phyloP scores from a whole-genome alignment of 2,329 filamentous ascomycete species.

The Curvularia sp. region DNA sequence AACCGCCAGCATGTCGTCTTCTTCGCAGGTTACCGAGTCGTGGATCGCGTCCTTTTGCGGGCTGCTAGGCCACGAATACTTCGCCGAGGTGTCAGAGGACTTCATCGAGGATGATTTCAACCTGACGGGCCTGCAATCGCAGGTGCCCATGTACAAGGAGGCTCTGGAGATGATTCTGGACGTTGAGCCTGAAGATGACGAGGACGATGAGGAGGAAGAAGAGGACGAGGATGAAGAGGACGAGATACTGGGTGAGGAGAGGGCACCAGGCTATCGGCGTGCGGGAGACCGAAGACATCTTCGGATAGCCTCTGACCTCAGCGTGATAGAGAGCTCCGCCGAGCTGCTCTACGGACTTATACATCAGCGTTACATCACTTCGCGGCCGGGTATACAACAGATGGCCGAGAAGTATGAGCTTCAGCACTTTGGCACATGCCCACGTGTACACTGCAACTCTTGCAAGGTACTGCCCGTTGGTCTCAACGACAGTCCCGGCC shows the following conservation, averaged over 20 bases:
- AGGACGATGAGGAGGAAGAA: slow-evolving; percentile 77
- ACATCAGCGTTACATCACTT: slow-evolving; percentile 98
- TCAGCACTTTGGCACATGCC: slow-evolving; percentile 93
- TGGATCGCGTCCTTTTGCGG: slow-evolving; percentile 99
- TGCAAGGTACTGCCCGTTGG: slow-evolving; percentile 92
- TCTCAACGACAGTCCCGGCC: slow-evolving; percentile 90
- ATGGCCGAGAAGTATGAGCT: slow-evolving; percentile 99
- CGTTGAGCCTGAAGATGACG: slow-evolving; percentile 93
- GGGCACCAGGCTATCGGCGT: slow-evolving; percentile 62
- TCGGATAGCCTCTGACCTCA: slow-evolving; percentile 89
- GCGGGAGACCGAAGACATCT: slow-evolving; percentile 70
- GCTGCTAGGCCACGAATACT: slow-evolving; percentile 95
- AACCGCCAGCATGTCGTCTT: slow-evolving; percentile 59
- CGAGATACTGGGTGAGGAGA: slow-evolving; percentile 56
- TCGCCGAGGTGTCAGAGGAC: slow-evolving; percentile 97
- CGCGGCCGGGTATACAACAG: slow-evolving; percentile 92
- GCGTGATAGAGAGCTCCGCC: slow-evolving; percentile 95
- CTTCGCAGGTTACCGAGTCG: slow-evolving; percentile 73
- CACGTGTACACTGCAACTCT: slow-evolving; percentile 90
- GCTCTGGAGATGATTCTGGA: slow-evolving; percentile 99
- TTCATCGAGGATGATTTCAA: slow-evolving; percentile 99
- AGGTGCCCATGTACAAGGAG: slow-evolving; percentile 99
- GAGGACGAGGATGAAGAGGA: slow-evolving; percentile 66
- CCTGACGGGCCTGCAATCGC: slow-evolving; percentile 89
- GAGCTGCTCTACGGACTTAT: slow-evolving; percentile 98